These are phyloP conservation scores for Aegle marmelos DNA, from an alignment of 345 rosid species.

Conservation along the genomic window DNA sequence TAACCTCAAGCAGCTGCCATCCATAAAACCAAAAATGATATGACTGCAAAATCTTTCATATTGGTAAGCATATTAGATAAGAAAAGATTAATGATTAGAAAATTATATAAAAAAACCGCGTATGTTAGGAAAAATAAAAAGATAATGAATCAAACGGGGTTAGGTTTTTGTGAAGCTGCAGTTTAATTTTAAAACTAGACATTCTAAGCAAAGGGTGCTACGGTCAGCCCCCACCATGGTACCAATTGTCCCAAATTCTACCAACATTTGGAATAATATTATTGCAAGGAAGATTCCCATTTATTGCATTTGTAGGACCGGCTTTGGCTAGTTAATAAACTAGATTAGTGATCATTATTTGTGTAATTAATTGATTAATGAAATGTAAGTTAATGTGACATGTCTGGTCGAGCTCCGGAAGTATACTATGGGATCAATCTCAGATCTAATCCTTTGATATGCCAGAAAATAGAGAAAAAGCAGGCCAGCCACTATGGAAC, in stretches of 20 bases:
- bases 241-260: slow-evolving; percentile 36
- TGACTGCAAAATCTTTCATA: slow-evolving; percentile 7
- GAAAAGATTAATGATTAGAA: neutral
- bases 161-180: slow-evolving; percentile 6
- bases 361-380: slow-evolving; percentile 1
- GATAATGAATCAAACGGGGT: slow-evolving; percentile 8
- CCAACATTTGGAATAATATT: slow-evolving; percentile 55
- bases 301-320: slow-evolving; percentile 33
- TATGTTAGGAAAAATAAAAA: slow-evolving; percentile 19
- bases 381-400: slow-evolving; percentile 19
- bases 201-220: slow-evolving; percentile 24
- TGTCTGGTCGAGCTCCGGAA: slow-evolving; percentile 10
- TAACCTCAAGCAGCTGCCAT: neutral
- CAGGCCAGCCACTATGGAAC: neutral
- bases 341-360: slow-evolving; percentile 15
- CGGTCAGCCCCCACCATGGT: slow-evolving; percentile 45
- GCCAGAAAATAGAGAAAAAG: slow-evolving; percentile 7
- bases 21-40: neutral
- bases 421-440: slow-evolving; percentile 12
- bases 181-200: slow-evolving; percentile 22
- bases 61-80: neutral
- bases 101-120: slow-evolving; percentile 22
- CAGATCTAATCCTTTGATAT: slow-evolving; percentile 15
- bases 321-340: neutral
- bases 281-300: slow-evolving; percentile 43